Percentiles rank a stretch among this genome's conserved stretches.
Conservation (phyloP, 1,284 basidiomycete genomes). For the Blastosporella zonata region DNA sequence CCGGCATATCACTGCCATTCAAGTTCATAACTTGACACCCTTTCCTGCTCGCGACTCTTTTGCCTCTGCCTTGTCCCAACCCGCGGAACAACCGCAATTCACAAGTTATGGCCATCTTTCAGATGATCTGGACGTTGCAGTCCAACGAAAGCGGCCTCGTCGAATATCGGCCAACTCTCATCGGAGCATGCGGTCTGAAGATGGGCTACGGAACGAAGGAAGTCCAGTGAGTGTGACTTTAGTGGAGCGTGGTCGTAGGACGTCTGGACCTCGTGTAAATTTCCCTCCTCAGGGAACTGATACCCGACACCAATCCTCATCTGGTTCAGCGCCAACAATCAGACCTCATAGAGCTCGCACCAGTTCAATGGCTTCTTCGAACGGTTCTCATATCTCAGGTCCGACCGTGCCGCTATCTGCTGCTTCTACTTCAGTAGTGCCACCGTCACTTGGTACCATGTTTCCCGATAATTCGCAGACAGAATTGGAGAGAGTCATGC, state of each 20-base stretch:
- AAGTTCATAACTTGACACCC: constrained; percentile 78
- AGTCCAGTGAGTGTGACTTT: constrained; percentile 18
- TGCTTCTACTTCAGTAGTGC: constrained; percentile 18
- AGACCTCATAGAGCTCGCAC: constrained; percentile 47
- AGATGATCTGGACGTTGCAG: constrained; percentile 67
- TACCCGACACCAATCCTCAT: constrained; percentile 21
- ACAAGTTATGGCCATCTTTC: constrained; percentile 51
- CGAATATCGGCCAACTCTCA: constrained; percentile 61
- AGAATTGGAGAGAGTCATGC: constrained; percentile 64
- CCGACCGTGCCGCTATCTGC: constrained; percentile 7
- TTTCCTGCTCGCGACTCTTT: constrained; percentile 76
- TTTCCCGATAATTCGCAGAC: constrained; percentile 61
- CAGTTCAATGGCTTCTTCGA: constrained; percentile 47
- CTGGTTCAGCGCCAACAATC: constrained; percentile 28
- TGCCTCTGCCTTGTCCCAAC: constrained; percentile 67
- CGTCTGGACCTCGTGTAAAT: constrained; percentile 37
- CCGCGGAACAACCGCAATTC: constrained; percentile 56
- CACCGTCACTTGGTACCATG: constrained; percentile 28
- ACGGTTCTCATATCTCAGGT: constrained; percentile 25
- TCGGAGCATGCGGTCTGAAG: constrained; percentile 45
- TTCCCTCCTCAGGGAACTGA: constrained; percentile 31
- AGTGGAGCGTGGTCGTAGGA: constrained; percentile 36
- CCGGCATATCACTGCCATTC: constrained; percentile 70
- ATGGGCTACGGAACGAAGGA: constrained; percentile 32
- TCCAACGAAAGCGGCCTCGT: constrained; percentile 56